Evolutionary conservation across 495 filamentous ascomycete genomes (phyloP), one percentile per base, ranked within the genome.

Genomic region (Immersiella caudata): DNA sequence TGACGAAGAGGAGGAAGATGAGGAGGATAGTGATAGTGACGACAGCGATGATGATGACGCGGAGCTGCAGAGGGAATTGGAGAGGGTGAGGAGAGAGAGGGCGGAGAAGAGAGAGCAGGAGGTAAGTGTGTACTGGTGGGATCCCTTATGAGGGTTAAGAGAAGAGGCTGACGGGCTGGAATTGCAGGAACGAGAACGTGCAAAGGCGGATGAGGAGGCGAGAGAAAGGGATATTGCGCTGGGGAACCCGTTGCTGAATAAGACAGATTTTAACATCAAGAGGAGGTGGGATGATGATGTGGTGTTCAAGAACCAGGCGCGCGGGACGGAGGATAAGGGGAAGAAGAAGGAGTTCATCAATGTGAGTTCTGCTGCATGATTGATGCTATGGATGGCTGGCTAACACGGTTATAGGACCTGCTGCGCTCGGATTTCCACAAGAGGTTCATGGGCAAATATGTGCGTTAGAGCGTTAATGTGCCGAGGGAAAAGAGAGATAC

Each of bases 231-330:
- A 97, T 66, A 97, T 99, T 70, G 94, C 95, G 26, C 81, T 90
- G 57, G 95, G 95, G 18, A 99, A 99, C 75, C 96, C 95, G 20
- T 79, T 99, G 50, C 83, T 99, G 26, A 97, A 97, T 71, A 85
- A 84, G 66, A 71, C 81, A 16, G 89, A 92, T 68, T 93, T 90
- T 73, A 88, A 87, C 50, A 83, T 91, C 64, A 93, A 91, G 81
- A 80, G 92, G 72, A 86, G 93, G 74, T 99, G 95, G 95, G 95
- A 99, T 71, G 95, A 99, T 68, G 95, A 99, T 81, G 95, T 99
- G n/a, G 93, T 99, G 20, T 99, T 99, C 81, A 97, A 96, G 82
- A 99, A 99, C 78, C 95, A 98, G 79, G 95, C 94, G 35, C 86
- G 96, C 55, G 95, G 95, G 3, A 97, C 93, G 11, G 95, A 97